Evolutionary conservation across 2,329 filamentous ascomycete species (phyloP), one percentile per base, ranked within the genome.

Genomic region (Passalora sequoiae): DNA sequence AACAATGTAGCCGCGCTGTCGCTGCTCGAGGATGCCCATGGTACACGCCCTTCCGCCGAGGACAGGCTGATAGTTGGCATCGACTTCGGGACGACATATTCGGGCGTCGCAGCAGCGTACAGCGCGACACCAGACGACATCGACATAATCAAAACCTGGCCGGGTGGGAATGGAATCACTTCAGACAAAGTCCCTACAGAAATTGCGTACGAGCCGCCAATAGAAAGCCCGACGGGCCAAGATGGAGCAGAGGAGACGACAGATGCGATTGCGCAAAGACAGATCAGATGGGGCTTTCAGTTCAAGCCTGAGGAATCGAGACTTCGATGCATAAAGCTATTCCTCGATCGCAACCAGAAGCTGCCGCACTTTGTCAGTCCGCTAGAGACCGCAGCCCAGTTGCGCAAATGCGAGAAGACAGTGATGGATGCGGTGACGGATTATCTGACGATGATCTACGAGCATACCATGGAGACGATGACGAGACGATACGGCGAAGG

Each of bases 171-270:
- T 60, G 84, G 84, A 57, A 87, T 89, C 66, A 89, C 86, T n/a
- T 88, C 84, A 25, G 85, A 91, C 70, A 91, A 91, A 70, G 85
- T 89, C 2, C 85, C 86, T 1, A 88, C 84, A 10, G 85, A 89
- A 63, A 83, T 89, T 41, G 9, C 6, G 6, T 82, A 84, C 52
- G 80, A 80, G 55, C 72, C 76, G 46, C 64, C 69, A 22, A 64
- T 25, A 6, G 37, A 24, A 12, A 64, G 28, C 9, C 39, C 20
- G 13, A 40, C 8, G 13, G 27, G 28, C 19, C 27, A 19, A 36
- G 37, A n/a, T 8, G 22, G 43, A 13, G 33, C 40, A 10, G 25
- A 24, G 7, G 31, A 49, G 30, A 32, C 36, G 24, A n/a, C 7
- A 24, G 38, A 47, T 30, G 35, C 13, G 22, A 20, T 69, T 40